phyloP scores from a whole-genome alignment of 2,329 filamentous ascomycete species.

The Sclerotinia nivalis region DNA sequence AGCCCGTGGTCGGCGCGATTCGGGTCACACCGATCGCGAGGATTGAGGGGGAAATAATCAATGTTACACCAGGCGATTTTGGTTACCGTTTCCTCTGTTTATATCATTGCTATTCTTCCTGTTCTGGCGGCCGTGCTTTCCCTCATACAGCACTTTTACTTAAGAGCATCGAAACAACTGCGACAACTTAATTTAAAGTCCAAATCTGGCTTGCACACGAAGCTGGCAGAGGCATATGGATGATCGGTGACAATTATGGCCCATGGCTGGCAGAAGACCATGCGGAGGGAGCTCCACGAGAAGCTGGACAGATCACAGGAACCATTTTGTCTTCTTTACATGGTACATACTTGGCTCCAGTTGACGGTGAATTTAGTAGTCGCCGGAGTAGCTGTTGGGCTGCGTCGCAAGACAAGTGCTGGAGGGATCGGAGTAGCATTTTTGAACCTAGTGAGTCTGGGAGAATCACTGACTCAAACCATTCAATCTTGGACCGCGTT shows the following conservation, averaged over 20 bases:
- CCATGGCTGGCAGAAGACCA: constrained; percentile 15
- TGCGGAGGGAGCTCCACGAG: constrained; percentile 42
- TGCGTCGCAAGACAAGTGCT: constrained; percentile 26
- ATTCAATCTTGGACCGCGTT: constrained; percentile 53
- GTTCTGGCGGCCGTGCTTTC: constrained; percentile 17
- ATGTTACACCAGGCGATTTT: neutral
- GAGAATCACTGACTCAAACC: constrained; percentile 22
- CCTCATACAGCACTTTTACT: constrained; percentile 45
- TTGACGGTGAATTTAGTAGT: constrained; percentile 53
- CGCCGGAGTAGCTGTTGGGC: constrained; percentile 27
- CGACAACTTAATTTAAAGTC: constrained; percentile 49
- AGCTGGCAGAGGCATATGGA: constrained; percentile 48
- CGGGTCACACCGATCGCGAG: constrained; percentile 43
- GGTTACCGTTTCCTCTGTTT: neutral
- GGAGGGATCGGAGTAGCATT: constrained; percentile 31
- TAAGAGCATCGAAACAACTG: constrained; percentile 50
- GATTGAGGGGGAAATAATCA: neutral
- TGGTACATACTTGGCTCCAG: constrained; percentile 58
- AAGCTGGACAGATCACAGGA: constrained; percentile 53
- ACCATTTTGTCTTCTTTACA: constrained; percentile 58
- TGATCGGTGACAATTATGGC: constrained; percentile 49
- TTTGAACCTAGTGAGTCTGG: constrained; percentile 30
- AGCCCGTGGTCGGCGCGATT: constrained; percentile 42
- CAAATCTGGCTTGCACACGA: constrained; percentile 46
- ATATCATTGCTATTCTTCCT: constrained; percentile 13